phyloP scores from a whole-genome alignment of 768 basidiomycete species.

The Butyriboletus loyo region DNA sequence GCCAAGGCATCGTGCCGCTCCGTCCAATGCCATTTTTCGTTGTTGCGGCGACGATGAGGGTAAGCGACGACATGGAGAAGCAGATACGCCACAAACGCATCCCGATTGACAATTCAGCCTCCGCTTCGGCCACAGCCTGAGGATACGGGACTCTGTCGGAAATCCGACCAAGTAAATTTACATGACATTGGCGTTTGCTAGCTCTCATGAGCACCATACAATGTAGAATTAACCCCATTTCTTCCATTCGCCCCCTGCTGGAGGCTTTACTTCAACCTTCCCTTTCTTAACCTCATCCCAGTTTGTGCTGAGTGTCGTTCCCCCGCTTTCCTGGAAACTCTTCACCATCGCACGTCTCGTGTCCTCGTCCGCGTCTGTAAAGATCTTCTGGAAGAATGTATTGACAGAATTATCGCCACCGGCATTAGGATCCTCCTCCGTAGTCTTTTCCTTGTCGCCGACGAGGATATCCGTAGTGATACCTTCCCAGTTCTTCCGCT shows the following conservation, averaged over 20 bases:
- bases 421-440: conserved; percentile 82
- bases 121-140: too few species aligned
- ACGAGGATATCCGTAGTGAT: conserved; percentile 67
- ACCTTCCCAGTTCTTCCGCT: conserved; percentile 86
- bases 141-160: too few species aligned
- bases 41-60: conserved; percentile 93
- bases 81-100: too few species aligned
- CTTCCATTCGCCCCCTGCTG: conserved; percentile 80
- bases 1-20: conserved; percentile 79
- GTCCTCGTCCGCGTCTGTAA: conserved; percentile 86
- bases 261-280: conserved; percentile 76
- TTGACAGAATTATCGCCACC: conserved; percentile 88
- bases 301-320: conserved; percentile 93
- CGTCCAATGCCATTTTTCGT: conserved; percentile 83
- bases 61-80: conserved; percentile 76
- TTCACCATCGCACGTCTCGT: conserved; percentile 97
- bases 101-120: too few species aligned
- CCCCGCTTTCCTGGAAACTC: conserved; percentile 92
- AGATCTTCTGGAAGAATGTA: conserved; percentile 88
- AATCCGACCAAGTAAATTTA: not conserved
- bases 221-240: conserved; percentile 52
- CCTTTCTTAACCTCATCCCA: conserved; percentile 84
- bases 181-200: not conserved
- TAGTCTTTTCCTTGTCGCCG: conserved; percentile 64
- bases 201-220: not conserved